Base-by-base conservation (phyloP, 805 yeast genomes). In the Saturnispora saitoi region DNA sequence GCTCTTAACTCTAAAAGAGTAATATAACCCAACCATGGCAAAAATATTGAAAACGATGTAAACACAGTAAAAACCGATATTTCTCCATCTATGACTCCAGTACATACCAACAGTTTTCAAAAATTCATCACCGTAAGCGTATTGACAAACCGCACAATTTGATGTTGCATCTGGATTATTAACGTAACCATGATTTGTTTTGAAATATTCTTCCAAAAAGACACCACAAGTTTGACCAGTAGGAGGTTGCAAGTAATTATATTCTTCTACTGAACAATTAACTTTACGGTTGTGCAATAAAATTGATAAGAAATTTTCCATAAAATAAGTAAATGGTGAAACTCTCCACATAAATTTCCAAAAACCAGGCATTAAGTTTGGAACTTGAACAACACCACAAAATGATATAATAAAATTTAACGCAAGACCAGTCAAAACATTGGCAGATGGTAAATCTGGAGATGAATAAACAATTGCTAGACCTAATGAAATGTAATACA, bases 261-360 rank as follows among this genome's bases (percentile, higher is more conserved):
- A 67, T 58, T 83, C 91, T 11, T 55, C 52, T 1, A 49, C 53
- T 7, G 64, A 53, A 61, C 89, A 83, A 11, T 49, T 56, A 14
- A 85, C 81, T 36, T 64, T 59, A 52, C 75, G 69, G 32, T 70
- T 73, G 54, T 81, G 81, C 44, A 73, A 69, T 30, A 61, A 65
- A 28, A 67, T 70, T 42, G 80, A 67, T 52, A 82, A 69, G 45
- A 77, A 70, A 41, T 53, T 56, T 53, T 78, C 80, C 50, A 86
- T 69, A 62, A 82, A 77, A 59, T 86, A 86, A 1, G 91, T 83
- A 65, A 75, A 75, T 9, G 85, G 93, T 28, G 86, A 81, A 17
- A 71, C 72, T 55, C 83, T 75, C 76, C 84, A 81, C 89, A 86
- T 83, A 62, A 83, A 86, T 42, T 76, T 78, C 95, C 95, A 86